Conservation (phyloP, 192 early-diverging fungal species). For the Coemansia sp. region DNA sequence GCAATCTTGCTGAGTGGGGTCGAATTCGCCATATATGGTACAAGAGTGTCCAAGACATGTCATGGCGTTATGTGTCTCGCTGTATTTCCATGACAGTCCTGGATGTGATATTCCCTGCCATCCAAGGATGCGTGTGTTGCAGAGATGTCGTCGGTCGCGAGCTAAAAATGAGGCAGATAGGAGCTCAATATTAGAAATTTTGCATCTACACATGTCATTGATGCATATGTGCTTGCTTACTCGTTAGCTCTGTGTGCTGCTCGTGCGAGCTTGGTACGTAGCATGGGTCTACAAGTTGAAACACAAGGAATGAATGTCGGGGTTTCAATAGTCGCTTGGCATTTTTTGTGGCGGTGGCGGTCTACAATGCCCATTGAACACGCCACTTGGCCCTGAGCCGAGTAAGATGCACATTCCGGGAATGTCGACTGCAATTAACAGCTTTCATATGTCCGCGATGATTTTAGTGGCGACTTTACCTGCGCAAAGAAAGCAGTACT, state of each 20-base stretch:
- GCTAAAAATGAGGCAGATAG: conserved; percentile 11
- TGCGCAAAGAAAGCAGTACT: conserved; percentile 49
- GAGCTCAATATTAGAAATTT: neutral
- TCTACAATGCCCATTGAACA: neutral
- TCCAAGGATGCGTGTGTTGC: conserved; percentile 36
- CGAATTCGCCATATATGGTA: conserved; percentile 27
- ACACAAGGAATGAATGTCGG: neutral
- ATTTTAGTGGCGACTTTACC: conserved; percentile 22
- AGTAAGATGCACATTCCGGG: neutral
- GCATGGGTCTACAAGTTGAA: conserved; percentile 35
- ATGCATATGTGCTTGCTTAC: conserved; percentile 21
- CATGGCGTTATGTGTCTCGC: conserved; percentile 35
- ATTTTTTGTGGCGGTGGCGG: neutral
- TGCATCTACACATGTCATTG: neutral
- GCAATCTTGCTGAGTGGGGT: conserved; percentile 12
- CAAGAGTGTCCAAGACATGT: conserved; percentile 40
- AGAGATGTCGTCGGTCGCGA: conserved; percentile 43
- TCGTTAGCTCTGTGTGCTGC: conserved; percentile 17
- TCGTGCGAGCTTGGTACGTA: conserved; percentile 28
- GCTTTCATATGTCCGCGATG: neutral
- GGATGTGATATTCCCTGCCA: conserved; percentile 46
- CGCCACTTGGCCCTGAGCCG: neutral
- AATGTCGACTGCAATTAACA: neutral
- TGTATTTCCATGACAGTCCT: conserved; percentile 43
- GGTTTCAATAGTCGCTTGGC: neutral